Conservation (phyloP, 306 rosid species). For the Lathyrus aphaca region DNA sequence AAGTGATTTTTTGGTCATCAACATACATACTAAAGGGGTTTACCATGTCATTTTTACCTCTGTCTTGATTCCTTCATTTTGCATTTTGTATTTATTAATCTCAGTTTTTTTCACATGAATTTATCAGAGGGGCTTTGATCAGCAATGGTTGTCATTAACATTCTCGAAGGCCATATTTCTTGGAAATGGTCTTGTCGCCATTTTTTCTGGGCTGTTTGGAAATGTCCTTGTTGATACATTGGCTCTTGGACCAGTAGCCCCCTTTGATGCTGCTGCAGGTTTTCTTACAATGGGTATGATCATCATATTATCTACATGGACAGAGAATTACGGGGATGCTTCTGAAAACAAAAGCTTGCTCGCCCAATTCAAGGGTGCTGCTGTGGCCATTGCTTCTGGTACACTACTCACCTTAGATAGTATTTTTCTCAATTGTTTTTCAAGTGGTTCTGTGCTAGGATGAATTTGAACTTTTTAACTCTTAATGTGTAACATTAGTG, state of each 20-base stretch:
- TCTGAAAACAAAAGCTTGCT: conserved; percentile 84
- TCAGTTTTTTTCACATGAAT: conserved; percentile 29
- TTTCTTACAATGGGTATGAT: conserved; percentile 94
- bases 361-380: conserved; percentile 87
- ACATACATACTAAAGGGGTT: background rate
- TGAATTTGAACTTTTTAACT: conserved; percentile 29
- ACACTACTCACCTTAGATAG: conserved; percentile 29
- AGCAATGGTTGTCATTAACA: conserved; percentile 90
- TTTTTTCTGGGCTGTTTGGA: conserved; percentile 84
- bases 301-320: conserved; percentile 77
- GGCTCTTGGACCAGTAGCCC: conserved; percentile 93
- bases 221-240: conserved; percentile 83
- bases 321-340: conserved; percentile 86
- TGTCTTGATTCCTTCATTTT: conserved; percentile 36
- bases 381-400: conserved; percentile 97
- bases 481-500: background rate
- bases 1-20: conserved; percentile 19
- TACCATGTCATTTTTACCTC: background rate
- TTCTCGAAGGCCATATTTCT: conserved; percentile 93
- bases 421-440: conserved; percentile 24
- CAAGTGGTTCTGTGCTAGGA: conserved; percentile 31
- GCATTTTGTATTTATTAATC: conserved; percentile 35
- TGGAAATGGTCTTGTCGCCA: conserved; percentile 93
- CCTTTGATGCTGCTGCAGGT: conserved; percentile 98
- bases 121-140: conserved; percentile 90